These are phyloP conservation scores for Echria macrotheca DNA, from an alignment of 495 filamentous ascomycete species.

Conservation along the genomic window DNA sequence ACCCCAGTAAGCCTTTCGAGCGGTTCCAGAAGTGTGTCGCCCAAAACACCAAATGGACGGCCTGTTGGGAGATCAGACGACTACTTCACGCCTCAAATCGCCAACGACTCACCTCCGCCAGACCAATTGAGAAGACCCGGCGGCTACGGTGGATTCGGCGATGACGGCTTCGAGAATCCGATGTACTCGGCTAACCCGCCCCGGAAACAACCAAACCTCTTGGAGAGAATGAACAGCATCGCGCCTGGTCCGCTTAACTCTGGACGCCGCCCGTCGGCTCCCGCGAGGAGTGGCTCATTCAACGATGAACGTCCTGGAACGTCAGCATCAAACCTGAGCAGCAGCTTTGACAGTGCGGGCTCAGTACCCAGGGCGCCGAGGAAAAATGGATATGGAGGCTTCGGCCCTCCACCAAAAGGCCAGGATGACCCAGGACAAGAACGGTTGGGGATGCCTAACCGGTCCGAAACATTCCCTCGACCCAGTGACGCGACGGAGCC, in stretches of 20 bases:
- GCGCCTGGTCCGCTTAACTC: slow-evolving; percentile 61
- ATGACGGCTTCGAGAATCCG: slow-evolving; percentile 48
- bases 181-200: slow-evolving; percentile 27
- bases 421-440: slow-evolving; percentile 30
- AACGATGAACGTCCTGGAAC: slow-evolving; percentile 33
- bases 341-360: slow-evolving; percentile 29
- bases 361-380: slow-evolving; percentile 33
- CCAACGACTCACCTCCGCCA: slow-evolving; percentile 26
- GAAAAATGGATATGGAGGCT: slow-evolving; percentile 48
- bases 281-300: slow-evolving; percentile 13
- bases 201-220: slow-evolving; percentile 43
- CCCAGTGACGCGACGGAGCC: slow-evolving; percentile 31
- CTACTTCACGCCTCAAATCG: slow-evolving; percentile 34
- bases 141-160: slow-evolving; percentile 39
- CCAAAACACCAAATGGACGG: slow-evolving; percentile 43
- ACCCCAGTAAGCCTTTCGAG: slow-evolving; percentile 57
- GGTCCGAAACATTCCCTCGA: slow-evolving; percentile 53
- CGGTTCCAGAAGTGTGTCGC: slow-evolving; percentile 53
- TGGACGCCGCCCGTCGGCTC: slow-evolving; percentile 22
- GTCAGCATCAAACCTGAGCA: slow-evolving; percentile 37
- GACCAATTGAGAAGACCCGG: slow-evolving; percentile 28
- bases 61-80: slow-evolving; percentile 33
- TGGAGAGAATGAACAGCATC: slow-evolving; percentile 61
- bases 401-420: slow-evolving; percentile 33
- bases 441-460: slow-evolving; percentile 35